phyloP scores from a whole-genome alignment of 1,284 basidiomycete species.

The Ceratobasidium sp. region DNA sequence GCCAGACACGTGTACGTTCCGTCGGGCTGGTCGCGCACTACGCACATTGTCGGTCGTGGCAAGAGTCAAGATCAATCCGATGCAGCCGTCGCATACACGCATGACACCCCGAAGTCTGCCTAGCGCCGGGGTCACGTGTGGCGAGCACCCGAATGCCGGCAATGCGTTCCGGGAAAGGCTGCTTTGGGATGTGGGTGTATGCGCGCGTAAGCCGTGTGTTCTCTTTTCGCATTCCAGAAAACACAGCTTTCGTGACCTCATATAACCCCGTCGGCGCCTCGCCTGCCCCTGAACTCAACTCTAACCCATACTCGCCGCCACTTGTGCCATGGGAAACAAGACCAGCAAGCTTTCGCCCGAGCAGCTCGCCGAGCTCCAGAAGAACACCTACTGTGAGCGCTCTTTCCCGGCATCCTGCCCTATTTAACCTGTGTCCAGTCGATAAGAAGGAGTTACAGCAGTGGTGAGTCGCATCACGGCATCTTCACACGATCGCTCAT shows the following conservation, averaged over 20 bases:
- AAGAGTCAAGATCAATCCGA: not conserved
- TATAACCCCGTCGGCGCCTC: conserved; percentile 47
- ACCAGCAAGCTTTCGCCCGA: conserved; percentile 97
- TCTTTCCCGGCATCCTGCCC: conserved; percentile 44
- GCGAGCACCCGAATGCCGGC: not conserved
- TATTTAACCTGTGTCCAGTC: conserved; percentile 66
- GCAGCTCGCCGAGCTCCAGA: conserved; percentile 95
- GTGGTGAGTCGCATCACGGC: conserved; percentile 68
- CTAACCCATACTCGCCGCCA: conserved; percentile 57
- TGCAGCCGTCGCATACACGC: not conserved
- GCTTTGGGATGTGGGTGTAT: conserved; percentile 9
- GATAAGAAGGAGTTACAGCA: conserved; percentile 99
- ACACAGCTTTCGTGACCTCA: conserved; percentile 44
- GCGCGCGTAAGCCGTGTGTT: conserved; percentile 8
- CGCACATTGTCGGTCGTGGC: conserved; percentile 32
- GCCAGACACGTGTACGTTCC: conserved; percentile 41
- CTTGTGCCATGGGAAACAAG: conserved; percentile 82
- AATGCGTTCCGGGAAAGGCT: not conserved
- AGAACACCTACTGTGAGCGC: conserved; percentile 95
- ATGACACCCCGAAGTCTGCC: not conserved
- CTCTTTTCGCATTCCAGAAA: conserved; percentile 28
- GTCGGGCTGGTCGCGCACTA: conserved; percentile 41
- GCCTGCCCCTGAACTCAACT: conserved; percentile 51
- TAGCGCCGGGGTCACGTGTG: conserved; percentile 33
- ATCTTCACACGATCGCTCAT: conserved; percentile 20